A percentile compares a stretch with the other conserved stretches of the same genome.
These are phyloP conservation scores for Usnea hakonensis DNA, from an alignment of 495 filamentous ascomycete genomes.

Conservation along the genomic window DNA sequence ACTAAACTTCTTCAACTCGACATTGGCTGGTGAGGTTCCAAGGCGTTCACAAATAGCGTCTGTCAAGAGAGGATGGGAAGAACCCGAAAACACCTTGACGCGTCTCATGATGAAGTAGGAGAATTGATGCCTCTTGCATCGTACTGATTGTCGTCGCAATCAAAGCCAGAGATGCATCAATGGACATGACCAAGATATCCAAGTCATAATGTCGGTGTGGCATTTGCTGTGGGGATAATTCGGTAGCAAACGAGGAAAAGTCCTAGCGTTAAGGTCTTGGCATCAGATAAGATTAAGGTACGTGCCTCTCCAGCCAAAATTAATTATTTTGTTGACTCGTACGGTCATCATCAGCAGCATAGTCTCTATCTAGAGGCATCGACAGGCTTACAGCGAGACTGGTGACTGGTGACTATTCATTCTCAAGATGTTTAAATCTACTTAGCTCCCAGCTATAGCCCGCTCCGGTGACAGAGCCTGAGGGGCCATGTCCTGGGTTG, in stretches of 20 bases:
- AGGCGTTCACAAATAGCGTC: constrained; percentile 67
- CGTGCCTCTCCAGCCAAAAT: neutral
- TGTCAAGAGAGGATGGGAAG: constrained; percentile 59
- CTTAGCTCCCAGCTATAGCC: neutral
- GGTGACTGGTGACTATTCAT: neutral
- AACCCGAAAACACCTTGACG: constrained; percentile 64
- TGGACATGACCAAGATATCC: neutral
- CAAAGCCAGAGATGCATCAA: neutral
- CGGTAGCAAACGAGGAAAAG: neutral
- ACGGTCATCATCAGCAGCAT: too few species aligned
- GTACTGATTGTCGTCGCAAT: neutral
- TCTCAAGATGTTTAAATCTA: neutral
- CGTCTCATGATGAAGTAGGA: constrained; percentile 46
- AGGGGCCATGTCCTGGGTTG: constrained; percentile 22
- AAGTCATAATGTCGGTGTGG: neutral
- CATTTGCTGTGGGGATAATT: too few species aligned
- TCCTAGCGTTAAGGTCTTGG: neutral
- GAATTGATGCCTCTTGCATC: neutral
- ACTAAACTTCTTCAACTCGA: constrained; percentile 61
- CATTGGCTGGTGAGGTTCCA: constrained; percentile 56
- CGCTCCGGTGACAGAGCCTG: neutral
- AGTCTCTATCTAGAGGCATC: neutral
- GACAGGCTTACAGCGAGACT: neutral
- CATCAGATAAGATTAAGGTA: constrained; percentile 2
- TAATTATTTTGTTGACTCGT: neutral